These are phyloP conservation scores for Candida sanyiensis DNA, from an alignment of 805 yeast species.

Conservation along the genomic window DNA sequence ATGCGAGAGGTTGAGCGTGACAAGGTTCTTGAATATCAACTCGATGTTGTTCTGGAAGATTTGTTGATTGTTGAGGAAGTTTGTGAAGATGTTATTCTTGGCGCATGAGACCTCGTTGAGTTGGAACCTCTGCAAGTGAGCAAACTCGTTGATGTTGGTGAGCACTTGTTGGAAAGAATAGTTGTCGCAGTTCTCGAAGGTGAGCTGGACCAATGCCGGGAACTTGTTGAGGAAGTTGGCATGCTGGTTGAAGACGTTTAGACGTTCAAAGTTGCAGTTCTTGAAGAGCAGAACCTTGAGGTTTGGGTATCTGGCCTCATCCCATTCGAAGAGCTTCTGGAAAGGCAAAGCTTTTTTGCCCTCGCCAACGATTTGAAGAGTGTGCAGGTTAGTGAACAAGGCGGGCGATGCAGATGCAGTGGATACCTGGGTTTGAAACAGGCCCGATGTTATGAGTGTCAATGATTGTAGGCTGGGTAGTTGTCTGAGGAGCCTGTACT, in stretches of 20 bases:
- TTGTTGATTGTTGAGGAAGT: constrained; percentile 7
- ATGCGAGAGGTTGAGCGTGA: constrained; percentile 20
- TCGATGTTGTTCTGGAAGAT: constrained; percentile 7
- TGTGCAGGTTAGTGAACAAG: constrained; percentile 10
- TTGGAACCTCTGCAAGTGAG: constrained; percentile 9
- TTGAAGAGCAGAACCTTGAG: constrained; percentile 16
- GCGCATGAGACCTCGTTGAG: constrained; percentile 8
- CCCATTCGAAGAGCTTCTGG: constrained; percentile 16
- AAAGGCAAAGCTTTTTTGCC: constrained; percentile 17
- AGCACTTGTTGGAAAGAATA: constrained; percentile 8
- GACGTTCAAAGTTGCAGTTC: constrained; percentile 18
- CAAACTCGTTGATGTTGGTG: constrained; percentile 9
- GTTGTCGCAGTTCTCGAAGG: constrained; percentile 20
- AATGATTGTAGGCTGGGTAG: constrained; percentile 18
- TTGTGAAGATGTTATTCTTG: constrained; percentile 5
- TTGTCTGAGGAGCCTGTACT: constrained; percentile 13
- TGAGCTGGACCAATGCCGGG: constrained; percentile 13
- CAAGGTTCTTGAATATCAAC: constrained; percentile 13
- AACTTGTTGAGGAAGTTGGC: constrained; percentile 23
- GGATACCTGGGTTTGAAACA: constrained; percentile 7
- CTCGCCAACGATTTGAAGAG: constrained; percentile 18
- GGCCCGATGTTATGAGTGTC: constrained; percentile 3
- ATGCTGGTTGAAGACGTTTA: constrained; percentile 16
- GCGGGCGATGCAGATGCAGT: neutral
- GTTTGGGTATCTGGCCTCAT: constrained; percentile 12